Evolutionary conservation across 1,284 basidiomycete genomes (phyloP), one percentile per base, ranked within the genome.

Genomic region (Coriolopsis trogii): DNA sequence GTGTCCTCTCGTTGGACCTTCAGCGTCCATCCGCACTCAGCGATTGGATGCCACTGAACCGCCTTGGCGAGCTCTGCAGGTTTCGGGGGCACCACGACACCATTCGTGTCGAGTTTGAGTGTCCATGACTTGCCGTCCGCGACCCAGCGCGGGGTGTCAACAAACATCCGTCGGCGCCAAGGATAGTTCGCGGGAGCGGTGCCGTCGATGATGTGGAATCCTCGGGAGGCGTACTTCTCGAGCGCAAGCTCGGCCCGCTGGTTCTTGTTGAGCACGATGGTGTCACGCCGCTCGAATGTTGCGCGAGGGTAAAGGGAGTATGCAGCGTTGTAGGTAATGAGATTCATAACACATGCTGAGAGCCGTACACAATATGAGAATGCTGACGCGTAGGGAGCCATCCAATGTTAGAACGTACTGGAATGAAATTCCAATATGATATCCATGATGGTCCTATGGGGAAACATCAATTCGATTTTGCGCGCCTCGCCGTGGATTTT

Each of bases 61-160:
- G 20, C 37, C 0, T 62, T 68, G 0, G 50, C 16, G 0, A n/a
- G n/a, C n/a, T 2, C n/a, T 23, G 59, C 62, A 40, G 56, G 20
- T 0, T 61, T 49, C 0, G 54, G 51, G 7, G 65, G 66, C 6
- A 9, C 31, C 34, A 43, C 24, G 28, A 70, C 44, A 5, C 61
- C 60, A 0, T 56, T 46, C 16, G 56, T 61, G 25, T 67, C 54
- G 15, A 72, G 50, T 0, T 59, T 62, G 2, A 72, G 3, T 1
- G 41, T 40, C 70, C 70, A 71, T 20, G 55, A 61, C 18, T 53
- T 18, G 2, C 13, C 13, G 21, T 71, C 70, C 7, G 46, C 37
- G 7, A 69, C 59, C 60, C 63, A 63, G 6, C 70, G 62, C 1
- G 8, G 33, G 5, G 18, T 4, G 20, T 23, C 38, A 21, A 15